Percentiles rank a stretch among this genome's conserved stretches.
These are phyloP conservation scores for Cladosporium phlei DNA, from an alignment of 2,329 filamentous ascomycete species.

Conservation along the genomic window DNA sequence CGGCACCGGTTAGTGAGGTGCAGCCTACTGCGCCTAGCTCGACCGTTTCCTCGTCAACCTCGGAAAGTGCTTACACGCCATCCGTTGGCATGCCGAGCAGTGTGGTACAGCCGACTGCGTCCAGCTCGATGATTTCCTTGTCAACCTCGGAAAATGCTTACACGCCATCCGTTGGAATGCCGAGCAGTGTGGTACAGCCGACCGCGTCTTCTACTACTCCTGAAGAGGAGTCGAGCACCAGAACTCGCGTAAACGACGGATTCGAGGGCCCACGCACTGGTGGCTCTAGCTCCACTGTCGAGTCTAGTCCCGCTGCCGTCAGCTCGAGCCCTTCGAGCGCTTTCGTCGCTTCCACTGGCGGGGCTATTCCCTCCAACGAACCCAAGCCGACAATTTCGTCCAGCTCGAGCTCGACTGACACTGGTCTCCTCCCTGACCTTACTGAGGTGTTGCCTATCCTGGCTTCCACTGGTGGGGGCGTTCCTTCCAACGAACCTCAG, in stretches of 20 bases:
- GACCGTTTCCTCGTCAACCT: neutral
- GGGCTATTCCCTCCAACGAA: neutral
- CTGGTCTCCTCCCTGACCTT: neutral
- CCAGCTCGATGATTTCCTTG: constrained; percentile 2
- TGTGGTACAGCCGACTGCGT: neutral
- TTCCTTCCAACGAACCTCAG: neutral
- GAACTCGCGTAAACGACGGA: no score
- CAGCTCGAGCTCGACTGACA: neutral
- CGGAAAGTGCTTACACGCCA: neutral
- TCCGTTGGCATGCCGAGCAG: neutral
- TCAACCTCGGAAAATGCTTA: neutral
- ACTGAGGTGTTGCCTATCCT: neutral
- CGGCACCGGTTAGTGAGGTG: neutral
- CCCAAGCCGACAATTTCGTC: constrained; percentile 1
- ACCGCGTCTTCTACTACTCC: neutral
- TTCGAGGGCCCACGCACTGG: no score
- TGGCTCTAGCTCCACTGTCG: neutral
- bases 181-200: neutral
- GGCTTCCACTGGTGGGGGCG: neutral
- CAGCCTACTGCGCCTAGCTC: constrained; percentile 1
- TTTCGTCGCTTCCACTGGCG: neutral
- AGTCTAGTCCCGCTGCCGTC: neutral
- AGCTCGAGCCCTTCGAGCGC: neutral
- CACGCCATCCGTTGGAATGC: neutral
- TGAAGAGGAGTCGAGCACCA: no score